phyloP scores from a whole-genome alignment of 192 early-diverging fungal genomes.

The Cetraspora pellucida region DNA sequence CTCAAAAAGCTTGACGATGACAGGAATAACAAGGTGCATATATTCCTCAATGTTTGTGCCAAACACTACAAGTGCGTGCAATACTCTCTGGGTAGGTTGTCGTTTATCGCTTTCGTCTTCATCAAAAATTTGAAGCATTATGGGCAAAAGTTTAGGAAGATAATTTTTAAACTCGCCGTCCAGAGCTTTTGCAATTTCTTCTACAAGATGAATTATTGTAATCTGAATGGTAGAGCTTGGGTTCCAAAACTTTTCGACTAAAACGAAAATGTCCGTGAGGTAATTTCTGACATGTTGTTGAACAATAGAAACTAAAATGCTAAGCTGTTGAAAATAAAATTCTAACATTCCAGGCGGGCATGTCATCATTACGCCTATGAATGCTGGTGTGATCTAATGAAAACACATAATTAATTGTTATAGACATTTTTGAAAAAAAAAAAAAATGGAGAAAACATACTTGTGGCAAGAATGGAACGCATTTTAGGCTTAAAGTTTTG shows the following conservation, averaged over 20 bases:
- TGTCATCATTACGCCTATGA: constrained; percentile 82
- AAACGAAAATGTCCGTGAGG: constrained; percentile 74
- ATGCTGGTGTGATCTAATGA: constrained; percentile 83
- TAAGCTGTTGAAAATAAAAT: constrained; percentile 90
- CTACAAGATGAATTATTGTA: constrained; percentile 84
- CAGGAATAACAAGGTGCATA: constrained; percentile 86
- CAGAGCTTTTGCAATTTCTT: constrained; percentile 80
- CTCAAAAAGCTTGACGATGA: constrained; percentile 81
- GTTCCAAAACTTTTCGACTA: constrained; percentile 80
- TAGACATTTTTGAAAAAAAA: not conserved
- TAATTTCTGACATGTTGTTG: constrained; percentile 90
- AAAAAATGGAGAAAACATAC: constrained; percentile 41
- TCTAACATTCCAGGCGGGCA: constrained; percentile 79
- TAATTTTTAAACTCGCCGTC: constrained; percentile 89
- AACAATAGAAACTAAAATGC: constrained; percentile 78
- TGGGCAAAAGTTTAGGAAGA: constrained; percentile 77
- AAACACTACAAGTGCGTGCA: constrained; percentile 81
- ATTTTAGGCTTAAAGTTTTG: constrained; percentile 82
- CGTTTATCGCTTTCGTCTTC: constrained; percentile 70
- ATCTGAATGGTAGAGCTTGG: constrained; percentile 70
- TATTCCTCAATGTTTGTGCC: constrained; percentile 91
- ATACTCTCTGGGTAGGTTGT: constrained; percentile 62
- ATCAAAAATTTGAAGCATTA: constrained; percentile 86
- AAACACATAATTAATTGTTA: not conserved
- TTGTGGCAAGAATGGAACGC: constrained; percentile 86